Base-by-base conservation (phyloP, 2,329 filamentous ascomycete species). In the Talaromyces pinophilus region DNA sequence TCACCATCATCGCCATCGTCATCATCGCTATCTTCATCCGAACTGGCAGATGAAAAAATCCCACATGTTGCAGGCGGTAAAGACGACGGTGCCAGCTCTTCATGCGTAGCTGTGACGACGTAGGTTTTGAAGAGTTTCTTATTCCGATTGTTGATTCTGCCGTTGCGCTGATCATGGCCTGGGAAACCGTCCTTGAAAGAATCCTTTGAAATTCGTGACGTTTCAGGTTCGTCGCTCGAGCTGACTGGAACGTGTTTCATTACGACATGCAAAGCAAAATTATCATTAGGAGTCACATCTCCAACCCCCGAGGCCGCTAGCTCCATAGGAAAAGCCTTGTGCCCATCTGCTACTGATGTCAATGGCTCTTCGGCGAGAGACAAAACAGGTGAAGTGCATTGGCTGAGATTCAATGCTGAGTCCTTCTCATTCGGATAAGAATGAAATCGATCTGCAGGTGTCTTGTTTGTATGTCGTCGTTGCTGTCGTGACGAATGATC, bases 241-340 rank as follows among this genome's bases (percentile, higher is more conserved):
- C 25, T 40, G 10, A 50, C 17, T 50, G 60, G 54, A 11, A 42
- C 60, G 52, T 72, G 69, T 25, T 67, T 65, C 6, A 69, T 63
- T 52, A 71, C 69, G 5, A 78, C 75, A 59, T 76, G 70, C 35
- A 78, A 54, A 5, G 73, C 70, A 68, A 78, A 78, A 52, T 78
- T 77, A 66, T 78, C 76, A 54, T 71, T 70, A 6, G 75, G 75
- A 15, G 70, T 67, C 38, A 78, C 72, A 40, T 74, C 73, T 15
- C 75, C 75, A 15, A 78, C 57, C 7, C 76, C 76, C n/a, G 74
- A 78, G 15, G 68, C 76, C 46, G 71, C 67, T 28, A 78, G 67
- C 38, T 75, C 69, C 2, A 71, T 59, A 10, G 74, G 73, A n/a
- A 62, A 54, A 7, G 71, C 67, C 46, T 69, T 69, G 33, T 70